Conservation (phyloP, 805 yeast genomes). For the Hagleromyces aurorensis region DNA sequence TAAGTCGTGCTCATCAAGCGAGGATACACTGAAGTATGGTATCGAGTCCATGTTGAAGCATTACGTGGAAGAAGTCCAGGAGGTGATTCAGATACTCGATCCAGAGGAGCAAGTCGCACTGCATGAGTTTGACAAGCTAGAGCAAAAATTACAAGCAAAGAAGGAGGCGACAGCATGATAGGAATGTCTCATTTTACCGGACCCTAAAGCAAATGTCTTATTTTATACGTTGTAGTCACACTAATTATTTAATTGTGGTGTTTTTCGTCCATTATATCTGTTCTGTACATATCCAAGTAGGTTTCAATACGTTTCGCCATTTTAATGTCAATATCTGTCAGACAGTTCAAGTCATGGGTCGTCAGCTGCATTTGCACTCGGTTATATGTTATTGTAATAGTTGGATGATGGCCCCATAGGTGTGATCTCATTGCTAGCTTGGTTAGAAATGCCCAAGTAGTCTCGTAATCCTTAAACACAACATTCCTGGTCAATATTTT, state of each 20-base stretch:
- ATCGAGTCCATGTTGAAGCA: slow-evolving; percentile 96
- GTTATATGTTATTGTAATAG: slow-evolving; percentile 55
- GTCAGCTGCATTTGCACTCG: slow-evolving; percentile 45
- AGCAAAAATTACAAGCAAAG: slow-evolving; percentile 39
- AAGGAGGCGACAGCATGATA: slow-evolving; percentile 2
- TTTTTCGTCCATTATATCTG: slow-evolving; percentile 4
- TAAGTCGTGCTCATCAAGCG: slow-evolving; percentile 83
- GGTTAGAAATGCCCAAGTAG: slow-evolving; percentile 61
- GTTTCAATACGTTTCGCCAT: slow-evolving; percentile 44
- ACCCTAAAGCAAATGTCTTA: neutral
- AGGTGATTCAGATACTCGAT: slow-evolving; percentile 81
- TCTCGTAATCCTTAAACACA: slow-evolving; percentile 44
- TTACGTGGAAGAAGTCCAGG: slow-evolving; percentile 90
- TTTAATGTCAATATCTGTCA: slow-evolving; percentile 50
- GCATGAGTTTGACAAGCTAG: slow-evolving; percentile 79
- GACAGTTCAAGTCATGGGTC: slow-evolving; percentile 49
- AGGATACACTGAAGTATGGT: slow-evolving; percentile 89
- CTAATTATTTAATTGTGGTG: slow-evolving; percentile 1
- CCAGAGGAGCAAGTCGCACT: slow-evolving; percentile 69
- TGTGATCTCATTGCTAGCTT: slow-evolving; percentile 52
- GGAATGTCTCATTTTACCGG: slow-evolving; percentile 1
- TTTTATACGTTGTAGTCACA: too few relatives aligned
- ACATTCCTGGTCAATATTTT: slow-evolving; percentile 31
- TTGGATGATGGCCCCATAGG: slow-evolving; percentile 61
- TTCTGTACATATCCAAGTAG: slow-evolving; percentile 21